Percentiles rank a stretch among this genome's conserved stretches.
Evolutionary conservation across 257 asterid species (phyloP).

Genomic region (Nicotiana noctiflora): DNA sequence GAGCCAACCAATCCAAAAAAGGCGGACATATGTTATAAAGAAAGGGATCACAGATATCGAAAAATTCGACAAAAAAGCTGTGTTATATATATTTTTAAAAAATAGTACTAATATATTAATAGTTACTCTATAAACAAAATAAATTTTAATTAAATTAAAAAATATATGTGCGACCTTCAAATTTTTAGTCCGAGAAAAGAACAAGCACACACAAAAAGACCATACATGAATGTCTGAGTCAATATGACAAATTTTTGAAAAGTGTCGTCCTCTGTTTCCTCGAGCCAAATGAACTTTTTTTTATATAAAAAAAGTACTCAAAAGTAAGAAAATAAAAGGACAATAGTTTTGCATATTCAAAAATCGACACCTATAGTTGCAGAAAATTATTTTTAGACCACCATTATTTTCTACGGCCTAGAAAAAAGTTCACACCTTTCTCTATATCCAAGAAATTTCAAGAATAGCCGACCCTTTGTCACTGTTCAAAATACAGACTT

Average conservation of each 20-base stretch:
- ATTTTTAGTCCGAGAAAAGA: neutral
- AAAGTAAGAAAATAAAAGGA: neutral
- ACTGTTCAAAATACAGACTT: neutral
- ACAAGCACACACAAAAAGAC: neutral
- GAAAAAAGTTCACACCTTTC: neutral
- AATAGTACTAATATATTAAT: too few species aligned
- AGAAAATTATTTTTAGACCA: neutral
- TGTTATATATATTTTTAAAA: too few species aligned
- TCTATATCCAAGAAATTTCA: conserved; percentile 5
- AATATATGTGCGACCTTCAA: too few species aligned
- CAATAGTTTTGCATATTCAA: neutral
- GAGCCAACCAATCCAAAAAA: too few species aligned
- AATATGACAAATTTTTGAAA: neutral
- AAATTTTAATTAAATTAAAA: too few species aligned
- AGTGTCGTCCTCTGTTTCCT: neutral
- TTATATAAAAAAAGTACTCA: neutral
- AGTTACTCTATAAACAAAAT: too few species aligned
- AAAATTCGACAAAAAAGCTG: too few species aligned
- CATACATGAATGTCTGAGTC: neutral
- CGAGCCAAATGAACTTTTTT: conserved; percentile 1
- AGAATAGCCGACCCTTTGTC: neutral
- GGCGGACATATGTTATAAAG: too few species aligned
- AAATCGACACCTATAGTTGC: neutral
- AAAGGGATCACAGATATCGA: too few species aligned
- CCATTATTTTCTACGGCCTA: neutral